Conservation (phyloP, 1,284 basidiomycete species). For the Cystobasidium slooffiae region DNA sequence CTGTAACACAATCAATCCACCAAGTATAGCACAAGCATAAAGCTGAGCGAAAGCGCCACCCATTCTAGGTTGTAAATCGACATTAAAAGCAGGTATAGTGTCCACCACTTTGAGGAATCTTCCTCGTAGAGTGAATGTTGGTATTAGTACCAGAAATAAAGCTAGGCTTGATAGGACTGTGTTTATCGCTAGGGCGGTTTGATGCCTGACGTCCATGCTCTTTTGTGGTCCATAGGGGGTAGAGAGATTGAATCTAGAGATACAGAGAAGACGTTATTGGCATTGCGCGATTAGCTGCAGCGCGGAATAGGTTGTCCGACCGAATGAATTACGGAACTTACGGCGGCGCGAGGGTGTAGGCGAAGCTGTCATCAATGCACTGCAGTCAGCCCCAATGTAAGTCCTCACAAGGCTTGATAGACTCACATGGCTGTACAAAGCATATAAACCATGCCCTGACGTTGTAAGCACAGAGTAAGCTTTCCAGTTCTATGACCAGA, state of each 20-base stretch:
- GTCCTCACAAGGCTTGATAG: no score
- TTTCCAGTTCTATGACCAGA: neutral
- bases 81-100: constrained; percentile 25
- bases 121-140: constrained; percentile 9
- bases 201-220: constrained; percentile 26
- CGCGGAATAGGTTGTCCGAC: neutral
- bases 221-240: constrained; percentile 18
- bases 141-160: constrained; percentile 5
- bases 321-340: neutral
- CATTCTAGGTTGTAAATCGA: constrained; percentile 7
- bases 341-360: neutral
- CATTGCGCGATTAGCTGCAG: neutral
- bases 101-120: constrained; percentile 10
- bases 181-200: constrained; percentile 11
- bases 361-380: neutral
- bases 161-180: constrained; percentile 8
- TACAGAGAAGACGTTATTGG: neutral
- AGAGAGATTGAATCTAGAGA: constrained; percentile 7
- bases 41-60: constrained; percentile 35
- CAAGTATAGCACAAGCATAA: constrained; percentile 30
- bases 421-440: neutral
- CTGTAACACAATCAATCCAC: constrained; percentile 27
- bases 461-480: neutral
- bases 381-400: neutral
- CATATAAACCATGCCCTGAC: neutral